Evolutionary conservation across 225 moss, liverwort and hornwort genomes (phyloP).

Genomic region (Pseudisothecium myosuroides): DNA sequence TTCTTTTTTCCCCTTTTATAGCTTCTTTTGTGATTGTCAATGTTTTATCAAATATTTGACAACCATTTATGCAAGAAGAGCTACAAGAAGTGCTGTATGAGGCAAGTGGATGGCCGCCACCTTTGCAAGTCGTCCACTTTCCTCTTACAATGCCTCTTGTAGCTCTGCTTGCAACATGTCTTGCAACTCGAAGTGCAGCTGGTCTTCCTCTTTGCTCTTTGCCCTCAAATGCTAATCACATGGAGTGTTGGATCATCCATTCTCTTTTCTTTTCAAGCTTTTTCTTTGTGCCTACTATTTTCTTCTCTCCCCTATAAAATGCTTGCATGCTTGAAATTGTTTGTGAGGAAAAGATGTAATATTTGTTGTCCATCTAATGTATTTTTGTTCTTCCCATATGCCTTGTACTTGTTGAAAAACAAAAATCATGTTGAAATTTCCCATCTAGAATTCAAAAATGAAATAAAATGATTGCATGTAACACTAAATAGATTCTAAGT

Average conservation of each 20-base stretch:
- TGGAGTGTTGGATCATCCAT: background rate
- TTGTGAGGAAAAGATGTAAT: background rate
- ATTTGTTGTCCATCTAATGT: background rate
- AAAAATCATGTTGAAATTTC: background rate
- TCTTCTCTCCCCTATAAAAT: background rate
- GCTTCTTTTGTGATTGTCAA: background rate
- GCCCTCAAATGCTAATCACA: background rate
- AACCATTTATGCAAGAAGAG: background rate
- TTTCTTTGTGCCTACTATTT: background rate
- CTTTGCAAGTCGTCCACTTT: background rate
- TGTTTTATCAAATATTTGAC: background rate
- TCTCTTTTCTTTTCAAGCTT: background rate
- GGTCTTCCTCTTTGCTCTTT: background rate
- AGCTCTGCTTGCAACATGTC: background rate
- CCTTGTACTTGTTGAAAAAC: background rate
- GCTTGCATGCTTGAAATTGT: too few relatives aligned
- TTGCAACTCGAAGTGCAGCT: background rate
- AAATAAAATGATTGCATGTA: background rate
- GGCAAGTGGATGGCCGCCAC: rapidly evolving
- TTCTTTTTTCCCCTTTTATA: background rate
- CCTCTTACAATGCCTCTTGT: background rate
- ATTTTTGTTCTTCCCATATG: rapidly evolving
- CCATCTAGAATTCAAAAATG: background rate
- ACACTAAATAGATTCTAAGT: background rate
- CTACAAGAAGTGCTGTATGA: rapidly evolving